Evolutionary conservation across 352 stramenopile genomes (phyloP).

Genomic region (Phytopythium oedochilum): DNA sequence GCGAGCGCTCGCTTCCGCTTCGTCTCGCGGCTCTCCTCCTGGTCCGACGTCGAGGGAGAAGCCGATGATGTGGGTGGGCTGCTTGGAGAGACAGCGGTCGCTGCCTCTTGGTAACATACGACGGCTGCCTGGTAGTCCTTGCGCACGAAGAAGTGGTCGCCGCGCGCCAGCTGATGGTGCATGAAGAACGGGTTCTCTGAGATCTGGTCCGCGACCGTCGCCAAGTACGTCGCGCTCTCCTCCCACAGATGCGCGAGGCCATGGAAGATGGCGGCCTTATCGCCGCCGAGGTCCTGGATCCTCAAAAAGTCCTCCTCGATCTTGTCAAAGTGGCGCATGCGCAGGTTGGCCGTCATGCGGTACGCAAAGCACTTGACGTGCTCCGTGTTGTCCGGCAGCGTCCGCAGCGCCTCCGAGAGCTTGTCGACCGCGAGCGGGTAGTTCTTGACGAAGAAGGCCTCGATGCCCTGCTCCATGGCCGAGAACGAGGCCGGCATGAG

Average conservation of each 20-base stretch:
- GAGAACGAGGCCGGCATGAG: constrained; percentile 34
- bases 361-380: constrained; percentile 76
- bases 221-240: constrained; percentile 51
- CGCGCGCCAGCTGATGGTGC: constrained; percentile 48
- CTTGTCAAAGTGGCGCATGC: constrained; percentile 44
- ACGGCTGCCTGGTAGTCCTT: constrained; percentile 55
- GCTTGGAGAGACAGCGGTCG: constrained; percentile 8
- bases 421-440: constrained; percentile 53
- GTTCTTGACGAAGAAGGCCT: constrained; percentile 63
- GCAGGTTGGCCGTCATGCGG: constrained; percentile 65
- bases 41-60: background rate
- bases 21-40: constrained; percentile 31
- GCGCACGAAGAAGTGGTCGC: constrained; percentile 52
- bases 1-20: constrained; percentile 35
- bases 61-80: background rate
- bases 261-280: constrained; percentile 76
- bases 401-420: constrained; percentile 33
- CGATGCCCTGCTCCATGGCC: constrained; percentile 53
- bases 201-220: constrained; percentile 27
- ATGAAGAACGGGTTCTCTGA: constrained; percentile 45
- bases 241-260: constrained; percentile 65
- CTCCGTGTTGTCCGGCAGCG: constrained; percentile 53
- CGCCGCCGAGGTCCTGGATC: constrained; percentile 49
- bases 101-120: constrained; percentile 44
- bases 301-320: constrained; percentile 45